These are phyloP conservation scores for Cladorrhinum samala DNA, from an alignment of 495 filamentous ascomycete genomes.

Conservation along the genomic window DNA sequence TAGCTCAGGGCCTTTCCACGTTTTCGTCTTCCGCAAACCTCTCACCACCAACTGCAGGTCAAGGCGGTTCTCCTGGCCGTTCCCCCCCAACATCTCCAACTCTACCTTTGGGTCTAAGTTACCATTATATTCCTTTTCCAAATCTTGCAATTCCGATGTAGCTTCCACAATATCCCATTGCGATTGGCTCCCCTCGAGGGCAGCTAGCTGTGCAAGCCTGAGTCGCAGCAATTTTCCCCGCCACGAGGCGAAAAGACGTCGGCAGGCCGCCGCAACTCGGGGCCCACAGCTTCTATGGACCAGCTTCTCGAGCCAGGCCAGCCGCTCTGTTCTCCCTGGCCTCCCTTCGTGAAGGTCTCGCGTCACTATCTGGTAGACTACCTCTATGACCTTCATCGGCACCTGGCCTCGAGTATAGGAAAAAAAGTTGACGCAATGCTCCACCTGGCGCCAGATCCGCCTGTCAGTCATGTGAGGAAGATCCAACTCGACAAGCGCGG, in stretches of 20 bases:
- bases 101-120: background rate
- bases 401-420: background rate
- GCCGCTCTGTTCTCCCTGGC: background rate
- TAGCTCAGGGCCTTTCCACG: background rate
- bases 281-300: background rate
- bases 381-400: background rate
- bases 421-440: background rate
- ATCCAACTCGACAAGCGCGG: constrained; percentile 26
- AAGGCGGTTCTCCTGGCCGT: background rate
- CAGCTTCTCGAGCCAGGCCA: background rate
- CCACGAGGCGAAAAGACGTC: background rate
- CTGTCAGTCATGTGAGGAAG: constrained; percentile 14
- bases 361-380: background rate
- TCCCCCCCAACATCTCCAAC: background rate
- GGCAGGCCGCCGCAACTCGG: background rate
- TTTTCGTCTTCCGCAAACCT: no score
- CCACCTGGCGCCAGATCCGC: background rate
- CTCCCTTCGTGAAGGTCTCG: background rate
- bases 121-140: background rate
- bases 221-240: background rate
- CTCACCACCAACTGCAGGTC: background rate
- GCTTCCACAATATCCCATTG: background rate
- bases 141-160: background rate
- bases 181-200: no score
- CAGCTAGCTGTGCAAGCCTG: no score